These are phyloP conservation scores for Iris pallida DNA, from an alignment of 116 monocot genomes.

Conservation along the genomic window DNA sequence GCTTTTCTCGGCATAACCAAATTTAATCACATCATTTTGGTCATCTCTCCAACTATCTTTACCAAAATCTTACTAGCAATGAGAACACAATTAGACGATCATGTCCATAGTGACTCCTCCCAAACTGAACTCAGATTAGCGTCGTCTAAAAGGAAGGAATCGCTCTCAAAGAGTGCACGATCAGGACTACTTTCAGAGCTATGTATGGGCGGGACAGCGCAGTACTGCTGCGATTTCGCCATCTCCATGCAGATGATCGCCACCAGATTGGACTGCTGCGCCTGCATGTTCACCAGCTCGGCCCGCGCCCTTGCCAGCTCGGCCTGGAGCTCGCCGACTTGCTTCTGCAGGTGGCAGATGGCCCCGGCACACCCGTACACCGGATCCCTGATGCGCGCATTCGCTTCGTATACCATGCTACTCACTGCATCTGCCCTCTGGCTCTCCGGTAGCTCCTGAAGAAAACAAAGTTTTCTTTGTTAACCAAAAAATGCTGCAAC, in stretches of 20 bases:
- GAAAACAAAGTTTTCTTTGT: neutral
- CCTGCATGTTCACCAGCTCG: conserved; percentile 33
- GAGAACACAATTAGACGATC: neutral
- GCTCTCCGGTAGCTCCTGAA: conserved; percentile 60
- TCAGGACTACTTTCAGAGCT: neutral
- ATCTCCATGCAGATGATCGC: conserved; percentile 52
- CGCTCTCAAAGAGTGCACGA: neutral
- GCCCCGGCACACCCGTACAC: conserved; percentile 63
- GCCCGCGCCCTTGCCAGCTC: conserved; percentile 52
- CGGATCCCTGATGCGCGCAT: conserved; percentile 52
- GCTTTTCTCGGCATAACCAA: neutral
- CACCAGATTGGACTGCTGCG: conserved; percentile 43
- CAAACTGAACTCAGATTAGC: neutral
- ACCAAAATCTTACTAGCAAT: neutral
- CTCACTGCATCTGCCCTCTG: conserved; percentile 59
- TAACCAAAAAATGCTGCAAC: too few species aligned
- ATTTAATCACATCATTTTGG: neutral
- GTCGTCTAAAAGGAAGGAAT: neutral
- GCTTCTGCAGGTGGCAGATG: conserved; percentile 53
- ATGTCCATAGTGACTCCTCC: conserved; percentile 18
- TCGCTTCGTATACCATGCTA: conserved; percentile 74
- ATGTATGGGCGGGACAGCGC: neutral
- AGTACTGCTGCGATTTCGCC: conserved; percentile 10
- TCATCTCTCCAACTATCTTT: neutral
- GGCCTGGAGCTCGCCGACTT: conserved; percentile 44